Evolutionary conservation across 768 basidiomycete species (phyloP), one percentile per base, ranked within the genome.

Genomic region (Hygrophorus pudorinus): DNA sequence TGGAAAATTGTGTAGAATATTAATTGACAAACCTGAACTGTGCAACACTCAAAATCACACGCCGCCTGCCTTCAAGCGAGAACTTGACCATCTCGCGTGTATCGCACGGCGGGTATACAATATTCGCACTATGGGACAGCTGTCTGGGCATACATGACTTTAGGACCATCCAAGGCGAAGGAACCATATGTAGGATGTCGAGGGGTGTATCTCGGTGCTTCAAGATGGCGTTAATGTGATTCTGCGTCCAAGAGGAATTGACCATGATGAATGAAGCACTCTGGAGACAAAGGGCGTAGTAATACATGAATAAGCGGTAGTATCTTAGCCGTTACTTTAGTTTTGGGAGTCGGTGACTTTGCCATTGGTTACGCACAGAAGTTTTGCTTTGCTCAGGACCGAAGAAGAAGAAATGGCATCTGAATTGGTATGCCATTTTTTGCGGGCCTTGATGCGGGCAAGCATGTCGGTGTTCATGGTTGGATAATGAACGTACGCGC

Each of bases 381-480:
- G 70, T 59, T 90, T 90, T 13, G 68, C 67, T 36, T 57, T 55
- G 44, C 78, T 85, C 5, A 82, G 65, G 1, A 80, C 43, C 0
- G 59, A 45, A 8, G 71, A 83, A 29, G 66, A 71, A 4, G 84
- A 76, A 20, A 85, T 76, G 2, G 54, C 45, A 29, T 66, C 65
- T 2, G 70, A 64, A 53, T 86, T 88, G 16, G 82, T 85, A 51
- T 82, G 76, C 52, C 77, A 75, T 9, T 63, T 60, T 40, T 66
- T 62, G 9, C 84, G 71, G 1, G 69, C 67, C 41, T 67, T 63
- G 21, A 96, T 89, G 29, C 94, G 80, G 41, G 72, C 70, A 28
- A 98, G 72, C 96, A 98, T 98, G 51, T 91, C 81, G 6, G 84
- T 85, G 56, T 88, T 91, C 57, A 99, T 94, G 5, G 88, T 96